Base-by-base conservation (phyloP, 164 flowering plant genomes). In the Kalanchoe fedtschenkoi region DNA sequence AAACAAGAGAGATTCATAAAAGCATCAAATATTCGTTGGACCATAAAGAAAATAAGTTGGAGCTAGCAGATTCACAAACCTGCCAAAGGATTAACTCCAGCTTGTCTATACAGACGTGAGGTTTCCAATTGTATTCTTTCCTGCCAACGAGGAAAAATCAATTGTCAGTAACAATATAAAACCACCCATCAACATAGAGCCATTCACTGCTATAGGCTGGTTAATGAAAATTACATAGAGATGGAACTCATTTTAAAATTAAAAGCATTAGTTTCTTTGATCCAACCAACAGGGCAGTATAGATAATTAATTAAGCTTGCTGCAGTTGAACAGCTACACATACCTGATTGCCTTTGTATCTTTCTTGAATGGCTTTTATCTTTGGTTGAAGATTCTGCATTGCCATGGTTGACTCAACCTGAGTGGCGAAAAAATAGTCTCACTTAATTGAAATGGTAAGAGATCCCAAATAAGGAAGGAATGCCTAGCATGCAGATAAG, bases 321-420 rank as follows among this genome's bases (percentile, higher is more conserved):
- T n/a, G n/a, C n/a, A n/a, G n/a, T n/a, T n/a, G n/a, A n/a, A n/a
- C n/a, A n/a, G n/a, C n/a, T n/a, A n/a, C n/a, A n/a, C n/a, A n/a
- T 65, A 87, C 98, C 85, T 89, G 97, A 78, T 93, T 90, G 63
- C 97, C 98, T 9, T 75, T 75, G 78, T 89, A 93, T 88, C 98
- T 83, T 84, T 85, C 80, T 78, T 93, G 98, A 66, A 89, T 93
- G 35, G 98, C 97, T 80, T 89, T 89, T 46, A 93, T 71, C 77
- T 93, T 93, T 62, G 98, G 97, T 72, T 93, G 97, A 69, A 93
- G 95, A 63, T 93, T 93, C 73, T 93, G 98, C 96, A 93, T 89
- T 38, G 97, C 98, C 61, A 93, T 41, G 9, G 96, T 83, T 39
- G 98, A 93, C 72, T 93, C 98, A 62, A 93, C 98, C 98, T 93